Percentiles rank a stretch among this genome's conserved stretches.
These are phyloP conservation scores for Raphanus sativus DNA, from an alignment of 345 rosid species.

Conservation along the genomic window DNA sequence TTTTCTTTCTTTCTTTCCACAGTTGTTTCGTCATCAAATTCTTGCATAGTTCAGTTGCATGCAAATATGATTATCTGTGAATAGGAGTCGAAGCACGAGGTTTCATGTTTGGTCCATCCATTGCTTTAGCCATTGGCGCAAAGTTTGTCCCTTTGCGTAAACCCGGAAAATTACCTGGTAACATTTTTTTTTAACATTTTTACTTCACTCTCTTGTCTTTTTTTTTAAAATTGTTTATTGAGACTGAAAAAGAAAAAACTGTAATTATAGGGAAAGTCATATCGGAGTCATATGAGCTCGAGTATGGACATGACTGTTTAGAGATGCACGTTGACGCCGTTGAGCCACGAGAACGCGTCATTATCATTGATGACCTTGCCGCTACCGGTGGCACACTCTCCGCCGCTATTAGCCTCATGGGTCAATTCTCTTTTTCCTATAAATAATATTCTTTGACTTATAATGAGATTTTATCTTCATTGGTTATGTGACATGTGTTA, in stretches of 20 bases:
- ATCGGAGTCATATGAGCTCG: constrained; percentile 67
- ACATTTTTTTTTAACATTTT: neutral
- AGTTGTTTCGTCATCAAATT: constrained; percentile 24
- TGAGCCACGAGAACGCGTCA: constrained; percentile 58
- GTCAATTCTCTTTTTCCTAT: constrained; percentile 36
- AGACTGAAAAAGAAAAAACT: neutral
- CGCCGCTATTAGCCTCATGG: constrained; percentile 79
- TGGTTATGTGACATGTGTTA: neutral
- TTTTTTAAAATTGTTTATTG: neutral
- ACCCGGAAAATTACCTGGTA: constrained; percentile 80
- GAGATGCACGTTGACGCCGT: constrained; percentile 88
- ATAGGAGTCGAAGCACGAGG: constrained; percentile 91
- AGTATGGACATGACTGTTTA: constrained; percentile 85
- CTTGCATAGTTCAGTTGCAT: neutral
- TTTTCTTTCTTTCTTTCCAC: constrained; percentile 1
- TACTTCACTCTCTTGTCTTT: neutral
- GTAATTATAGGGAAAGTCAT: constrained; percentile 61
- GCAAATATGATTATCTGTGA: constrained; percentile 5
- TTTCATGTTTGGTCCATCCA: constrained; percentile 77
- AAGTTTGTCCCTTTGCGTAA: constrained; percentile 84
- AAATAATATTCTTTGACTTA: neutral
- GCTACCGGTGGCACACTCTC: constrained; percentile 91
- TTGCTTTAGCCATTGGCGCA: constrained; percentile 86
- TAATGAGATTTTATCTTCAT: neutral
- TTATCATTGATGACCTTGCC: constrained; percentile 77